These are phyloP conservation scores for Psilocybe tampanensis DNA, from an alignment of 768 basidiomycete species.

Conservation along the genomic window DNA sequence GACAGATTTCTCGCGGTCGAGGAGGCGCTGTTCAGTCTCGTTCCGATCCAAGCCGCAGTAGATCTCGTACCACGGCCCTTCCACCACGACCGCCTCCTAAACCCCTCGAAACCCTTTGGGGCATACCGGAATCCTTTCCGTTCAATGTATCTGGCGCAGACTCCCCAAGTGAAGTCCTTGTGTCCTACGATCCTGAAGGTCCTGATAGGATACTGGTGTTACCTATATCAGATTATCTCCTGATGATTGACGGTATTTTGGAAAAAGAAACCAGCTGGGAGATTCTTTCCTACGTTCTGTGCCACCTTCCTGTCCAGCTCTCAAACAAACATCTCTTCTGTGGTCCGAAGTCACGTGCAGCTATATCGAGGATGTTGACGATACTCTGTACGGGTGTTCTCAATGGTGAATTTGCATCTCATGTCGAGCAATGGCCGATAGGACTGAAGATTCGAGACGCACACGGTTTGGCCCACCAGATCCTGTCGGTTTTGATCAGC, in stretches of 20 bases:
- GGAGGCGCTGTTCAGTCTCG: slow-evolving; percentile 43
- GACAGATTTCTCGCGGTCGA: slow-evolving; percentile 55
- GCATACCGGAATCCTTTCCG: slow-evolving; percentile 63
- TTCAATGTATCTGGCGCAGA: slow-evolving; percentile 59
- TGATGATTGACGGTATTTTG: slow-evolving; percentile 62
- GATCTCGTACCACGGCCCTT: slow-evolving; percentile 50
- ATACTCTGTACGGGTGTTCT: slow-evolving; percentile 69
- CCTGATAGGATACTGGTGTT: slow-evolving; percentile 51
- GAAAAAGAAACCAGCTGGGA: slow-evolving; percentile 89
- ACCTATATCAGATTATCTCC: slow-evolving; percentile 76
- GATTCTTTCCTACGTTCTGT: slow-evolving; percentile 86
- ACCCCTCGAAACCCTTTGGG: slow-evolving; percentile 60
- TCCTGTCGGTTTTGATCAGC: slow-evolving; percentile 84
- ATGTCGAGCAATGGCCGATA: slow-evolving; percentile 59
- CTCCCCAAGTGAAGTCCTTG: slow-evolving; percentile 66
- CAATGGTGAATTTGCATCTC: slow-evolving; percentile 54
- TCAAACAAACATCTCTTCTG: slow-evolving; percentile 97
- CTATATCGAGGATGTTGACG: slow-evolving; percentile 64
- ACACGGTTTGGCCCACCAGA: slow-evolving; percentile 86
- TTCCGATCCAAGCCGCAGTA: slow-evolving; percentile 58
- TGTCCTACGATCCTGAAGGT: slow-evolving; percentile 61
- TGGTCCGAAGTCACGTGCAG: slow-evolving; percentile 74
- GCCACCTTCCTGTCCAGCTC: slow-evolving; percentile 88
- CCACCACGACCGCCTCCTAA: slow-evolving; percentile 34
- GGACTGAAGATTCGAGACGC: slow-evolving; percentile 78